These are phyloP conservation scores for Bretschneidera sinensis DNA, from an alignment of 345 rosid genomes.

Conservation along the genomic window DNA sequence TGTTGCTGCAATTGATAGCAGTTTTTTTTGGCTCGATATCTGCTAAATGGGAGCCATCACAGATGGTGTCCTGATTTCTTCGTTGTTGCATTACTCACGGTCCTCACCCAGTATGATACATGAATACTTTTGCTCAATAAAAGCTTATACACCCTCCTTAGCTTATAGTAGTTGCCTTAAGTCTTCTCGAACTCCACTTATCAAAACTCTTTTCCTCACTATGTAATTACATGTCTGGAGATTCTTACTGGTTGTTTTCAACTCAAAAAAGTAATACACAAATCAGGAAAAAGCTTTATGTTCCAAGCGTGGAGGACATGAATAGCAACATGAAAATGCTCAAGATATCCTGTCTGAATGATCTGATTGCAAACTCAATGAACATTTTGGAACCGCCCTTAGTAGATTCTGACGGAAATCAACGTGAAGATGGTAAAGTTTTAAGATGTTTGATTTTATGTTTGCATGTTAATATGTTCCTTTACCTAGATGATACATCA, in stretches of 20 bases:
- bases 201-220: too few relatives aligned
- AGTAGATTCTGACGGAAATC: conserved; percentile 42
- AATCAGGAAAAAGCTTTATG: conserved; percentile 49
- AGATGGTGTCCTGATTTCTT: too few relatives aligned
- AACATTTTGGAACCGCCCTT: conserved; percentile 66
- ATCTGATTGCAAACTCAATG: conserved; percentile 68
- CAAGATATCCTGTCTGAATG: conserved; percentile 45
- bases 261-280: conserved; percentile 23
- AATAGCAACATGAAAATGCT: conserved; percentile 67
- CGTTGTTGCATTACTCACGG: too few relatives aligned
- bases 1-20: too few relatives aligned
- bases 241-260: neutral
- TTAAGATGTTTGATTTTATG: neutral
- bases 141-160: too few relatives aligned
- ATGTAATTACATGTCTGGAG: neutral
- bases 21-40: neutral
- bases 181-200: neutral
- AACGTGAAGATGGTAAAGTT: conserved; percentile 61
- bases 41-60: too few relatives aligned
- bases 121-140: too few relatives aligned
- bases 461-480: neutral
- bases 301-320: conserved; percentile 72
- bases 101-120: too few relatives aligned
- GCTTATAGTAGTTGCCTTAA: neutral
- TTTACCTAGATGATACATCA: neutral